A percentile compares a stretch with the other conserved stretches of the same genome.
These are phyloP conservation scores for Inosperma sp. DNA, from an alignment of 768 basidiomycete species.

Conservation along the genomic window DNA sequence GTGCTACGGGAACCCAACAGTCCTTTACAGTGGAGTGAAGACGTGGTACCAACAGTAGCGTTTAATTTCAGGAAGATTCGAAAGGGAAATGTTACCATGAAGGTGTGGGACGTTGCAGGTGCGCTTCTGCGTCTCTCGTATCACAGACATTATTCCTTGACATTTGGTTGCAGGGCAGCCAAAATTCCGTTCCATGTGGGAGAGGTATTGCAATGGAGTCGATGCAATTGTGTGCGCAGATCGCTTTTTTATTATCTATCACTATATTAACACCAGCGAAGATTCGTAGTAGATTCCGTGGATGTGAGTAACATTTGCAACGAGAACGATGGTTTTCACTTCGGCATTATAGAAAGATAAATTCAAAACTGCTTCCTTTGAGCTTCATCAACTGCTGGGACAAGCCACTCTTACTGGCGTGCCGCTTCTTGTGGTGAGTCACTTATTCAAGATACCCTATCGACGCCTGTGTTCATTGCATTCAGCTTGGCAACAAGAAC, in stretches of 20 bases:
- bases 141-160: background rate
- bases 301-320: slow-evolving; percentile 54
- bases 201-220: slow-evolving; percentile 88
- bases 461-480: background rate
- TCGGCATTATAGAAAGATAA: slow-evolving; percentile 59
- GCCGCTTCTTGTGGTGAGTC: slow-evolving; percentile 75
- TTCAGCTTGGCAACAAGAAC: slow-evolving; percentile 88
- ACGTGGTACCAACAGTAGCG: slow-evolving; percentile 93
- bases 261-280: slow-evolving; percentile 27
- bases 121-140: slow-evolving; percentile 20
- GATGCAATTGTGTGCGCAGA: slow-evolving; percentile 81
- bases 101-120: slow-evolving; percentile 96
- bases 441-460: background rate
- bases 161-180: slow-evolving; percentile 61
- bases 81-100: slow-evolving; percentile 86
- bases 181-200: slow-evolving; percentile 94
- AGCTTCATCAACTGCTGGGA: slow-evolving; percentile 73
- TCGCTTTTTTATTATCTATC: slow-evolving; percentile 4
- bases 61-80: slow-evolving; percentile 87
- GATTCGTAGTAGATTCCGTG: slow-evolving; percentile 89
- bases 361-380: slow-evolving; percentile 79
- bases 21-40: slow-evolving; percentile 76
- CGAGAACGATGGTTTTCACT: background rate
- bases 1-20: background rate
- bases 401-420: slow-evolving; percentile 65